phyloP scores from a whole-genome alignment of 495 filamentous ascomycete species.

The Penicillium silybi region DNA sequence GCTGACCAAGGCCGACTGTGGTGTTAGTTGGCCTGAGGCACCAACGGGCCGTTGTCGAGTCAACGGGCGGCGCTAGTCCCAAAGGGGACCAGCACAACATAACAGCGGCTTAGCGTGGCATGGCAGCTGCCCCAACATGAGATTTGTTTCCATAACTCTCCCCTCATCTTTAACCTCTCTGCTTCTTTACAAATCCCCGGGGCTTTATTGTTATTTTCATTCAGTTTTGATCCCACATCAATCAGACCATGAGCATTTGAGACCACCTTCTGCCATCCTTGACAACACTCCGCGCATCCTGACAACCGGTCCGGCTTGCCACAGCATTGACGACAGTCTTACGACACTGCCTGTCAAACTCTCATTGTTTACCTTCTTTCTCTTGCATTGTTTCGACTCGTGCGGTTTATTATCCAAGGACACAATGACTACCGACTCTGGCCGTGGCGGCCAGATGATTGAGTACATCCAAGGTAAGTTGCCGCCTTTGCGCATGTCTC shows the following conservation, averaged over 20 bases:
- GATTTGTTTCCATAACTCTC: slow-evolving; percentile 16
- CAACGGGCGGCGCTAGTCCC: slow-evolving; percentile 37
- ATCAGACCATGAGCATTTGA: slow-evolving; percentile 25
- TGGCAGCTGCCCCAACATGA: slow-evolving; percentile 39
- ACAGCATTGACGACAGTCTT: neutral
- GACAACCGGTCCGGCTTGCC: slow-evolving; percentile 3
- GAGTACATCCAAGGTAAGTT: slow-evolving; percentile 72
- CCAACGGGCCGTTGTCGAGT: slow-evolving; percentile 33
- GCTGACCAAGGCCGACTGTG: slow-evolving; percentile 12
- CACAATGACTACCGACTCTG: slow-evolving; percentile 37
- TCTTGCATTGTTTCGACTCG: slow-evolving; percentile 5
- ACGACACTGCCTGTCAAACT: neutral
- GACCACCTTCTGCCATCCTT: slow-evolving; percentile 7
- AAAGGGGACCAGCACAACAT: slow-evolving; percentile 35
- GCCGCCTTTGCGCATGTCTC: neutral
- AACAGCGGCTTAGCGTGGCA: slow-evolving; percentile 44
- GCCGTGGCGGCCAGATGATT: slow-evolving; percentile 66
- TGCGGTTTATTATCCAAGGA: slow-evolving; percentile 9
- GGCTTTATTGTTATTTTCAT: slow-evolving; percentile 9
- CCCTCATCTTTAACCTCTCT: slow-evolving; percentile 9
- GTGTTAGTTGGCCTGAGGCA: slow-evolving; percentile 16
- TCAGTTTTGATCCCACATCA: slow-evolving; percentile 6
- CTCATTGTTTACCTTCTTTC: slow-evolving; percentile 8
- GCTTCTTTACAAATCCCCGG: slow-evolving; percentile 10
- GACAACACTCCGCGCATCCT: slow-evolving; percentile 5